A percentile compares a stretch with the other conserved stretches of the same genome.
These are phyloP conservation scores for Phalaenopsis hybrid DNA, from an alignment of 116 monocot species.

Conservation along the genomic window DNA sequence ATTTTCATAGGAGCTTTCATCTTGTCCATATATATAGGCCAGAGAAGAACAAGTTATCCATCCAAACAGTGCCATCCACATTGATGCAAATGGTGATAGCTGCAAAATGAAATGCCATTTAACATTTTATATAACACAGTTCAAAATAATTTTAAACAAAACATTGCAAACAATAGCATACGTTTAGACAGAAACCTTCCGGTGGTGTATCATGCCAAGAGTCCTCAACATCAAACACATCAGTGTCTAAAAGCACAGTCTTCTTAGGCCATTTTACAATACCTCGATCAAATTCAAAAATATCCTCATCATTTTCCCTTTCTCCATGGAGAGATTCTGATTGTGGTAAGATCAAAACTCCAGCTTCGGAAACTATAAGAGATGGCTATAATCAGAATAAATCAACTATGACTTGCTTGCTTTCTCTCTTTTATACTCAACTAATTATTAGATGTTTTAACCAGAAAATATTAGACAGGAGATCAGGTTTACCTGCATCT, in stretches of 20 bases:
- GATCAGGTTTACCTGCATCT: slow-evolving; percentile 53
- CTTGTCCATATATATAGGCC: slow-evolving; percentile 60
- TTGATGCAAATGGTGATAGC: slow-evolving; percentile 82
- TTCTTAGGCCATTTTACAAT: slow-evolving; percentile 84
- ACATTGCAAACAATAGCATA: slow-evolving; percentile 14
- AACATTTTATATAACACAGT: neutral
- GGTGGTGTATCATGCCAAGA: slow-evolving; percentile 92
- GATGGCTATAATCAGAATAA: neutral
- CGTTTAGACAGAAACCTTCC: slow-evolving; percentile 71
- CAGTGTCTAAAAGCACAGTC: slow-evolving; percentile 74
- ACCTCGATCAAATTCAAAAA: slow-evolving; percentile 35
- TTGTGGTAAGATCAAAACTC: slow-evolving; percentile 61
- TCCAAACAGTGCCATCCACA: slow-evolving; percentile 83
- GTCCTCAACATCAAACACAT: slow-evolving; percentile 81
- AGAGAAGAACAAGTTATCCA: slow-evolving; percentile 85
- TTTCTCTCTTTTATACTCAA: neutral
- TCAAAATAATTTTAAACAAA: neutral
- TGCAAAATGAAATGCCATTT: slow-evolving; percentile 22
- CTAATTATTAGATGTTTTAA: neutral
- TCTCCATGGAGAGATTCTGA: slow-evolving; percentile 14
- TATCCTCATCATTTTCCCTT: slow-evolving; percentile 30
- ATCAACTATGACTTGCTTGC: neutral
- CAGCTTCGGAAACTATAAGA: slow-evolving; percentile 57
- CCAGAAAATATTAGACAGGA: too few species aligned
- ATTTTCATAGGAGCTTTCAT: slow-evolving; percentile 43